phyloP scores from a whole-genome alignment of 2,329 filamentous ascomycete genomes.

The Hymenoscyphus occultus region DNA sequence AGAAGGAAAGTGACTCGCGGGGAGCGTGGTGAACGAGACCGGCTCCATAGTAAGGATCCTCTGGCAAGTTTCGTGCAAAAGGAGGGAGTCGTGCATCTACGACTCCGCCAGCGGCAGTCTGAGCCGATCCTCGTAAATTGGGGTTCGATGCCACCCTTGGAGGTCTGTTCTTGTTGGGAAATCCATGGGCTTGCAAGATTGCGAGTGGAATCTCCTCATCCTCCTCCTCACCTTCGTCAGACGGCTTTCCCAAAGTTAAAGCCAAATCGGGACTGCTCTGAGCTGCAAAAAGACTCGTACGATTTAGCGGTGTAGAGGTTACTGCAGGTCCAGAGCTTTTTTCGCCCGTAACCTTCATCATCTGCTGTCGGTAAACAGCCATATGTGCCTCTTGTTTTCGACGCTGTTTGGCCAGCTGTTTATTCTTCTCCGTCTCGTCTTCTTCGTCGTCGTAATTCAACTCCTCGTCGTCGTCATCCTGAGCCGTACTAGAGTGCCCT shows the following conservation, averaged over 20 bases:
- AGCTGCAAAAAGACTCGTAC: constrained; percentile 55
- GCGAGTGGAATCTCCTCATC: constrained; percentile 86
- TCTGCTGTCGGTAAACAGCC: constrained; percentile 85
- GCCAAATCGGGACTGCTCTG: constrained; percentile 61
- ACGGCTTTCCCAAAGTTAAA: constrained; percentile 7
- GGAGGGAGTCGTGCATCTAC: constrained; percentile 58
- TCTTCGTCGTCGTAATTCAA: constrained; percentile 70
- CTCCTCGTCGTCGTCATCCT: constrained; percentile 62
- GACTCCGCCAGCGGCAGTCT: constrained; percentile 56
- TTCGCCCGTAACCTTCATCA: constrained; percentile 94
- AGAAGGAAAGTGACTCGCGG: constrained; percentile 70
- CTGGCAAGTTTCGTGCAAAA: constrained; percentile 78
- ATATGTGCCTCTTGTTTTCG: constrained; percentile 88
- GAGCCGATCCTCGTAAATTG: constrained; percentile 61
- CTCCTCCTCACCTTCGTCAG: constrained; percentile 38
- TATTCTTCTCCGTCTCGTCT: constrained; percentile 74
- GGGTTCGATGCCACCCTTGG: constrained; percentile 68
- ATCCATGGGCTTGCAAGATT: constrained; percentile 84
- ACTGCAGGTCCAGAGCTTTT: constrained; percentile 38
- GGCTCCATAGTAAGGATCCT: constrained; percentile 81
- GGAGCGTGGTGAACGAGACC: constrained; percentile 69
- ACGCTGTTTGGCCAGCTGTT: constrained; percentile 70
- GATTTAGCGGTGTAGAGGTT: constrained; percentile 40
- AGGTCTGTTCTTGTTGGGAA: constrained; percentile 74
- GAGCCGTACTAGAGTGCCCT: constrained; percentile 47